phyloP scores from a whole-genome alignment of 2,329 filamentous ascomycete species.

The Paecilomyces sp. region DNA sequence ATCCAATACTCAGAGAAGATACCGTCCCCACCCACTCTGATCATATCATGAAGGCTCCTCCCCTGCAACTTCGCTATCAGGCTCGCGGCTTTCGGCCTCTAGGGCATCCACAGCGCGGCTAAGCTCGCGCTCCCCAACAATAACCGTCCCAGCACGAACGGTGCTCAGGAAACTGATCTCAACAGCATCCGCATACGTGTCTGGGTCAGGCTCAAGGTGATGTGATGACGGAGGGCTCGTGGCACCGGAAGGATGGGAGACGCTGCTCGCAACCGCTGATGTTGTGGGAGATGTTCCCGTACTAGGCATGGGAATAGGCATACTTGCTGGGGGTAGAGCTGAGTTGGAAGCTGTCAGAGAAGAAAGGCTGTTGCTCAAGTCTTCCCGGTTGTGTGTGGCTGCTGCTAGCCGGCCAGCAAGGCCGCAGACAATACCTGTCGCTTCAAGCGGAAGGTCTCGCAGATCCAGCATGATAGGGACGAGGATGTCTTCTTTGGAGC shows the following conservation, averaged over 20 bases:
- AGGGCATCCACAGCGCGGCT: conserved; percentile 67
- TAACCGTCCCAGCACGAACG: conserved; percentile 79
- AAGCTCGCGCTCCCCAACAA: conserved; percentile 69
- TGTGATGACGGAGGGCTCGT: conserved; percentile 9
- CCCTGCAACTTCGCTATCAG: background rate
- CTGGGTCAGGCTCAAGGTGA: conserved; percentile 24
- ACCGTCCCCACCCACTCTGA: background rate
- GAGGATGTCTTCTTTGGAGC: conserved; percentile 60
- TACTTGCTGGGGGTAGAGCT: background rate
- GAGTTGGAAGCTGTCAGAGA: conserved; percentile 2
- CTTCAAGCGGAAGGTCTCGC: conserved; percentile 70
- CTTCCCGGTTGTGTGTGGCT: conserved; percentile 51
- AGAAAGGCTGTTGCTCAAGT: conserved; percentile 14
- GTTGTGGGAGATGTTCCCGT: background rate
- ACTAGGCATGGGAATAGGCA: background rate
- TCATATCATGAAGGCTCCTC: background rate
- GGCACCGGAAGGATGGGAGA: conserved; percentile 1
- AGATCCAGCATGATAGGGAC: conserved; percentile 88
- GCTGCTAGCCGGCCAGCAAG: conserved; percentile 77
- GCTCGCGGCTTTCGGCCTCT: conserved; percentile 24
- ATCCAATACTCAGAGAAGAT: background rate
- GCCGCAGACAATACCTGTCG: conserved; percentile 90
- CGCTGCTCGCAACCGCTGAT: conserved; percentile 1
- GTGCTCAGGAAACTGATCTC: conserved; percentile 91
- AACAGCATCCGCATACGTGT: conserved; percentile 37